These are phyloP conservation scores for Penstemon barbatus DNA, from an alignment of 257 asterid species.

Conservation along the genomic window DNA sequence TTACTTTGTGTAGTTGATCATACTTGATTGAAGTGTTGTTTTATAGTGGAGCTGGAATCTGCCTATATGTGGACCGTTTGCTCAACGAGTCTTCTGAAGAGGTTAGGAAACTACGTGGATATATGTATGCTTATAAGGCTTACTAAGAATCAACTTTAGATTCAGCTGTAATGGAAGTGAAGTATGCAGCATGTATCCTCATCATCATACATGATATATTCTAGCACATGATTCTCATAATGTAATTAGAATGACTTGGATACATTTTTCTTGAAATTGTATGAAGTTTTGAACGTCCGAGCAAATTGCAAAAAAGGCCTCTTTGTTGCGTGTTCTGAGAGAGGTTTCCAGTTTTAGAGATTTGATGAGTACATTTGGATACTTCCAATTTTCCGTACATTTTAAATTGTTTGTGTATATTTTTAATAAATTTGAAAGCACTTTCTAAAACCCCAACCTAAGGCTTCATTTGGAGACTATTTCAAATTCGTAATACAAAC, in stretches of 20 bases:
- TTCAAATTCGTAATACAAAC: no score
- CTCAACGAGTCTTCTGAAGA: slow-evolving; percentile 76
- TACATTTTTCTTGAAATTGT: neutral
- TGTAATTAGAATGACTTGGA: no score
- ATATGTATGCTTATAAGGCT: slow-evolving; percentile 84
- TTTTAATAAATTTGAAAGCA: no score
- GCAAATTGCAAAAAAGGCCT: neutral
- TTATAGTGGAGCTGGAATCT: slow-evolving; percentile 65
- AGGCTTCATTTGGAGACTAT: no score
- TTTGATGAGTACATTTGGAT: no score
- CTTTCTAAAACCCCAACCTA: no score
- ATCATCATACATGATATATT: no score
- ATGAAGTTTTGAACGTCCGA: neutral
- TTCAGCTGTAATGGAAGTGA: slow-evolving; percentile 9
- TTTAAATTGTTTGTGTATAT: no score
- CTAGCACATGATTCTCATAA: no score
- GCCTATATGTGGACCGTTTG: slow-evolving; percentile 77
- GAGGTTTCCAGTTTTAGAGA: no score
- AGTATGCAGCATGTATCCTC: neutral
- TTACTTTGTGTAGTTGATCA: neutral
- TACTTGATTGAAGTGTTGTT: slow-evolving; percentile 26
- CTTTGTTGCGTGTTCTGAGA: no score
- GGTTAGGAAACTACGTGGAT: slow-evolving; percentile 79
- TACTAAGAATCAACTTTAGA: slow-evolving; percentile 31
- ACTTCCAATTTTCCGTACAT: no score